These are phyloP conservation scores for Carex kokanica DNA, from an alignment of 176 grass and related monocot genomes.

Conservation along the genomic window DNA sequence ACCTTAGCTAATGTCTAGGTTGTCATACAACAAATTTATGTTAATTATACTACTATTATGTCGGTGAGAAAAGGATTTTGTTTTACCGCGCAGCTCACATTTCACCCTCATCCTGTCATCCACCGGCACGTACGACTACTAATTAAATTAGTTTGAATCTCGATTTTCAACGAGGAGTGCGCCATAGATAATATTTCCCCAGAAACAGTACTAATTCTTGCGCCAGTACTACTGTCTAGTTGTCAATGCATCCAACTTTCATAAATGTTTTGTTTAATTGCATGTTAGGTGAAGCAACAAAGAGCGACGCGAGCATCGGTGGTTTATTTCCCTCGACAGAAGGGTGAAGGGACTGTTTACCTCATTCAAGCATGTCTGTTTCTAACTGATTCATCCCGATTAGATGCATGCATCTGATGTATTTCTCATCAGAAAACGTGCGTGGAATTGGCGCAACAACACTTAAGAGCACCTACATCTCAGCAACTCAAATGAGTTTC, in stretches of 20 bases:
- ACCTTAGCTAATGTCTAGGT: neutral
- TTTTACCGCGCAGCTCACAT: neutral
- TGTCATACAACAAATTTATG: conserved; percentile 7
- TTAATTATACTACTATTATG: neutral
- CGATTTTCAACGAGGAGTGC: neutral
- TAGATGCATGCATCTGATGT: conserved; percentile 10
- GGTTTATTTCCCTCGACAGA: neutral
- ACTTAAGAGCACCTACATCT: neutral
- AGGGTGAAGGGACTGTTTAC: neutral
- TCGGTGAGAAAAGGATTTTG: neutral
- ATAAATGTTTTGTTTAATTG: conserved; percentile 20
- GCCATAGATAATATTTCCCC: neutral
- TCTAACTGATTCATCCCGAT: neutral
- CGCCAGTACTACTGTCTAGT: neutral
- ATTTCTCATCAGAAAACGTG: neutral
- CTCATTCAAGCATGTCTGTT: neutral
- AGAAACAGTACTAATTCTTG: conserved; percentile 1
- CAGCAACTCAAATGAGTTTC: no score
- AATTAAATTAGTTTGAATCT: neutral
- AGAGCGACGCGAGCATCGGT: neutral
- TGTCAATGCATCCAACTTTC: neutral
- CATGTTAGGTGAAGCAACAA: neutral
- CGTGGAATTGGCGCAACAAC: neutral
- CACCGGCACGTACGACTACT: neutral
- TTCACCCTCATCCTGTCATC: neutral